Evolutionary conservation across 306 rosid genomes (phyloP), one percentile per base, ranked within the genome.

Genomic region (Benincasa hispida): DNA sequence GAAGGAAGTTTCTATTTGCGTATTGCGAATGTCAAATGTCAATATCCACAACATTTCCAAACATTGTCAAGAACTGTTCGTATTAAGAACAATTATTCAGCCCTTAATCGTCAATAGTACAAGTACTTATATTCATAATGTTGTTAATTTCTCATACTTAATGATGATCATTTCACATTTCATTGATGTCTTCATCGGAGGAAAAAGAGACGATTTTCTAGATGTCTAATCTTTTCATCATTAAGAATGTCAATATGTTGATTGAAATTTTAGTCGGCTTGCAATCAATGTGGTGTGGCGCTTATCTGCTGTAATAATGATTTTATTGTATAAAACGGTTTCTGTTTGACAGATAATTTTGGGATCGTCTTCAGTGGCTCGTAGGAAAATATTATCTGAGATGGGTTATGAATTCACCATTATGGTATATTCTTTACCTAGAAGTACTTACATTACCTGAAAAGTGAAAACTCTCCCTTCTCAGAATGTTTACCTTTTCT

Each of bases 371-470:
- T 77, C 80, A 34, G 63, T 51, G 63, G 80, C 75, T 18, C 75
- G 80, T n/a, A 77, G 75, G 63, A 77, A 55, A 53, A 66, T 77
- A 65, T 66, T 77, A 65, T 69, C 80, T 53, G 80, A 77, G 35
- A 77, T 77, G 80, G 80, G 80, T 6, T 77, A 77, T 65, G 80
- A 77, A 24, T 77, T 77, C 65, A 77, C 62, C n/a, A 34, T 77
- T 77, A 77, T 77, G 80, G 80, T 77, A 61, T 47, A 53, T 53
- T 77, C 21, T 77, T 61, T 72, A 72, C 76, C 66, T 14, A n/a
- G 51, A 24, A 12, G 8, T 50, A n/a, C 54, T 41, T 63, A 34
- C 15, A 47, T 65, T 27, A 65, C 17, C 50, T 76, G 25, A 24
- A 0, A 15, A 24, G 32, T 76, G 25, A 24, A 0, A 15, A 24